Conservation (phyloP, 2,329 filamentous ascomycete genomes). For the Aspergillus unguis region DNA sequence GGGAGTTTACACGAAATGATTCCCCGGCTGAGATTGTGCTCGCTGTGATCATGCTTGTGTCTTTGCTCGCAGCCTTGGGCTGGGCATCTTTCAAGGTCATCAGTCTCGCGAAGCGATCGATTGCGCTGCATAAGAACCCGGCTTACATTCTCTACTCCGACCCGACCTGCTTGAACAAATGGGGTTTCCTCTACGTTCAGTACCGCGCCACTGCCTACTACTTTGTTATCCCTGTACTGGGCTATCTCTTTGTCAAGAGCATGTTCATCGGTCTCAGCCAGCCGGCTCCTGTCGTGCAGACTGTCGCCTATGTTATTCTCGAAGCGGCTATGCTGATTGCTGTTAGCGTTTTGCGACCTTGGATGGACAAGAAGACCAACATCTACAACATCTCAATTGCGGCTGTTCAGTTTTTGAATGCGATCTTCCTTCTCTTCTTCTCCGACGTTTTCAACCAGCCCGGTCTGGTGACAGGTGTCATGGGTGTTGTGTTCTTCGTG, state of each 20-base stretch:
- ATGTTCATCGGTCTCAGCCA: constrained; percentile 86
- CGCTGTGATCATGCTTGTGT: constrained; percentile 83
- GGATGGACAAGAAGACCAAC: constrained; percentile 99
- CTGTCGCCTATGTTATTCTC: constrained; percentile 76
- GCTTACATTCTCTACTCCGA: constrained; percentile 97
- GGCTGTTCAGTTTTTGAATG: constrained; percentile 84
- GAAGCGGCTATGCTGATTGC: constrained; percentile 75
- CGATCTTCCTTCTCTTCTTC: constrained; percentile 85
- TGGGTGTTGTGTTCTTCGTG: constrained; percentile 86
- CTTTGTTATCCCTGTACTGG: constrained; percentile 77
- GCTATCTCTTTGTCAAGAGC: constrained; percentile 79
- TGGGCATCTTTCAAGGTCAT: constrained; percentile 93
- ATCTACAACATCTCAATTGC: constrained; percentile 92
- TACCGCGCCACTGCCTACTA: constrained; percentile 96
- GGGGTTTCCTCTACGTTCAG: constrained; percentile 96
- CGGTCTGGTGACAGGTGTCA: constrained; percentile 75
- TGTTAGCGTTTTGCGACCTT: constrained; percentile 78
- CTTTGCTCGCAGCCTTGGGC: constrained; percentile 70
- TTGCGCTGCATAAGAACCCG: constrained; percentile 89
- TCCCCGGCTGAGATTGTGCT: constrained; percentile 82
- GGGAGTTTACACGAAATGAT: constrained; percentile 85
- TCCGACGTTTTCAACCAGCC: constrained; percentile 82
- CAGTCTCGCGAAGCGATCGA: constrained; percentile 80
- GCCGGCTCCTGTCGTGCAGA: constrained; percentile 66
- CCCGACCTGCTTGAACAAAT: constrained; percentile 90